Evolutionary conservation across 805 yeast genomes (phyloP).

Genomic region (Kodamaea sagamina): DNA sequence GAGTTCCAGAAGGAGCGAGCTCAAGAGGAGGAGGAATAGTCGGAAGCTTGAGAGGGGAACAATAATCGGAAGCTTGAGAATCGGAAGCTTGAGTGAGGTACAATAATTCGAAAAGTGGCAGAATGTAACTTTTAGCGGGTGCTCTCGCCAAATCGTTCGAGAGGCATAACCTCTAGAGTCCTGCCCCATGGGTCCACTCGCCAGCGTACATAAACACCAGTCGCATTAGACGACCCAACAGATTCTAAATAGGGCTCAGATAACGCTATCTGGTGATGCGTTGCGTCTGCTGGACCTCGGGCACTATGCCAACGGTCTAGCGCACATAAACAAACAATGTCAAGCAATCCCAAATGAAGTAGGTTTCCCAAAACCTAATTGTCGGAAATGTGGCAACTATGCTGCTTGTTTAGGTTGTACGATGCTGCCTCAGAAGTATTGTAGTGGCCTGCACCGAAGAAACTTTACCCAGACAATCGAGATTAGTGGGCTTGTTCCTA

Average conservation of each 20-base stretch:
- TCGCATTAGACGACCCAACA: neutral
- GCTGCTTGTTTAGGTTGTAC: neutral
- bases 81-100: too few species aligned
- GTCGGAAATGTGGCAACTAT: neutral
- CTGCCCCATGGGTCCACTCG: neutral
- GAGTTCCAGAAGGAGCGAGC: too few species aligned
- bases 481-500: neutral
- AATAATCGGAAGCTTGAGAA: too few species aligned
- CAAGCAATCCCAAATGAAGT: neutral
- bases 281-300: neutral
- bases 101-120: too few species aligned
- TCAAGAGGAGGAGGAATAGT: too few species aligned
- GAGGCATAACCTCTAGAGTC: too few species aligned
- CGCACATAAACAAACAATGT: neutral
- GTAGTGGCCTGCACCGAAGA: too few species aligned
- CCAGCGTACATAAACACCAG: neutral
- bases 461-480: neutral
- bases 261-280: constrained; percentile 1
- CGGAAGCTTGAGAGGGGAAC: too few species aligned
- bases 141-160: too few species aligned
- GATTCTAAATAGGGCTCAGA: neutral
- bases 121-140: too few species aligned
- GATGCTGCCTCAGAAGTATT: neutral
- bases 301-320: neutral
- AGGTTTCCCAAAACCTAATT: neutral